Evolutionary conservation across 495 filamentous ascomycete genomes (phyloP), one percentile per base, ranked within the genome.

Genomic region (Annulohypoxylon moriforme): DNA sequence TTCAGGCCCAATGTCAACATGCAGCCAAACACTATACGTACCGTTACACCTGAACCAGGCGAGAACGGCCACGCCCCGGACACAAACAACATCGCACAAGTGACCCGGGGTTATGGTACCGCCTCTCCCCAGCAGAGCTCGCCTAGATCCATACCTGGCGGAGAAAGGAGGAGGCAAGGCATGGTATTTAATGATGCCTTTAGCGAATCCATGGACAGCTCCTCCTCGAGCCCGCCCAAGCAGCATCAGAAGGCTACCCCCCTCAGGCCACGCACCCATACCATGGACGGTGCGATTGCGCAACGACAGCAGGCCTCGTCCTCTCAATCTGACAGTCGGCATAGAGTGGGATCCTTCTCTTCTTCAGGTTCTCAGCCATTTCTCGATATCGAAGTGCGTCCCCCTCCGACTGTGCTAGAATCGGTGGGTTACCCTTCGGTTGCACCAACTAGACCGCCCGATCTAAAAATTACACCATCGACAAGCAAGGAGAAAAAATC

Each of bases 311-410:
- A 81, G 7, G 46, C 64, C 18, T 57, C 64, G 27, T 73, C 81
- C 13, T 75, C 79, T 14, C 52, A 78, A 11, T 69, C 73, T 22
- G 85, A 85, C 60, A 74, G 74, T 36, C 80, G 85, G 11, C 80
- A 85, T 67, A 78, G 85, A n/a, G 80, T 87, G 16, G 84, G 85
- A 33, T 87, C 85, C n/a, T 85, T 86, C 40, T 86, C 85, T 36
- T 86, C 85, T n/a, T 76, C 83, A 27, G 67, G 77, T 13, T 83
- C 83, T 10, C 75, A 81, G 22, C 71, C 79, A 14, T 65, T 79
- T 36, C 53, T 75, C 64, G 84, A 85, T 46, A 46, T 46, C 53
- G 84, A 86, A 5, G 44, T 76, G 36, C 79, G 76, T 44, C 60
- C 70, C 16, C 77, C 79, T 40, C 76, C 77, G 29, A 77, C 80